Evolutionary conservation across 2,329 filamentous ascomycete genomes (phyloP).

Genomic region (Coleophoma cylindrospora): DNA sequence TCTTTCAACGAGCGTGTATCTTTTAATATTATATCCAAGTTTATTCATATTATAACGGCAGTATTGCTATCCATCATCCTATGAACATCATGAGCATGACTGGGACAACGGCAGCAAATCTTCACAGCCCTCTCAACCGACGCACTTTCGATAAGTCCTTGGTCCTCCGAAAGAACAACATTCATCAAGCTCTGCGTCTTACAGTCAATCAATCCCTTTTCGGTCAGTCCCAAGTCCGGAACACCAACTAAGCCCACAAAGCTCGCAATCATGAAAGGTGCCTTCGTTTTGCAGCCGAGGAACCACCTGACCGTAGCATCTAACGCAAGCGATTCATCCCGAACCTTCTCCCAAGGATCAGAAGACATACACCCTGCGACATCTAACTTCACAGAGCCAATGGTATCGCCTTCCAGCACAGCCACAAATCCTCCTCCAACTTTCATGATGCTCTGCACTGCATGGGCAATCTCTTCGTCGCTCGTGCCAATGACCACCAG

Average conservation of each 20-base stretch:
- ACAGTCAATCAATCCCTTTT: conserved; percentile 13
- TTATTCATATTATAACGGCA: neutral
- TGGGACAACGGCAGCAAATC: conserved; percentile 10
- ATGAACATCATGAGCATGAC: conserved; percentile 8
- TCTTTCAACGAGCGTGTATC: too few relatives aligned
- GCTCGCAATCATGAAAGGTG: conserved; percentile 20
- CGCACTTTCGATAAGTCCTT: neutral
- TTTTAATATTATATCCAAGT: too few relatives aligned
- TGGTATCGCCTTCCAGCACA: conserved; percentile 5
- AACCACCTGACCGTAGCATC: conserved; percentile 7
- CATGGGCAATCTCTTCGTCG: conserved; percentile 16
- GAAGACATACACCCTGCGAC: conserved; percentile 20
- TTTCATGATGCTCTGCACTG: conserved; percentile 6
- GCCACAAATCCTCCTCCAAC: conserved; percentile 16
- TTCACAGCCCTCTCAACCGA: neutral
- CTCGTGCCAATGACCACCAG: conserved; percentile 16
- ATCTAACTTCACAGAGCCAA: conserved; percentile 15
- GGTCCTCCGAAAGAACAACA: conserved; percentile 5
- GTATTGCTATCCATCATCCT: conserved; percentile 6
- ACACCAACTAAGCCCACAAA: conserved; percentile 16
- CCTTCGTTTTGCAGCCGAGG: conserved; percentile 13
- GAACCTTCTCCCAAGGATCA: conserved; percentile 8
- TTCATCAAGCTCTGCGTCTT: conserved; percentile 9
- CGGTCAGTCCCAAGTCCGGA: conserved; percentile 17
- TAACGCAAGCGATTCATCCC: conserved; percentile 13